Evolutionary conservation across 306 rosid species (phyloP), one percentile per base, ranked within the genome.

Genomic region (Vigna hirtella): DNA sequence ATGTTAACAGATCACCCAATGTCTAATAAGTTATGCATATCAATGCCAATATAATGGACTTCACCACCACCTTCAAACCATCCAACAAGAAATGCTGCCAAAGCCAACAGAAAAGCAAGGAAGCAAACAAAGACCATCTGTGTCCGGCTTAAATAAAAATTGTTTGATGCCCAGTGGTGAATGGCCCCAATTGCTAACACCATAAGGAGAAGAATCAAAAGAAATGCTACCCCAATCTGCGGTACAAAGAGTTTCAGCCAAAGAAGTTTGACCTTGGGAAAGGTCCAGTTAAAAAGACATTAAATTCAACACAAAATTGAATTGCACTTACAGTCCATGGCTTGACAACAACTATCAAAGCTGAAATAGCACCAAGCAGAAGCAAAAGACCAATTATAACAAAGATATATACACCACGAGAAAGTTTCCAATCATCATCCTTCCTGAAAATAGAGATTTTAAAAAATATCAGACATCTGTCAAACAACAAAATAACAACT

Each of bases 1-100:
- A 26, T 45, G 15, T 55, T 57, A 73, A 56, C 42, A 62, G 13
- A 81, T 64, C 30, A 77, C 53, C 55, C 53, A 80, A 20, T 62
- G 15, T 56, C 66, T 72, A 78, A 18, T 4, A 49, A 45, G 71
- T 5, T 26, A 63, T 17, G 48, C 7, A 62, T 48, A 55, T 32
- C 62, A 56, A 49, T 42, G 77, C 77, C 40, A 68, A 69, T 38
- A 67, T 45, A 11, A 62, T 9, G 40, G 74, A 77, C 43, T 57
- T 52, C 53, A 52, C 64, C 38, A 74, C 82, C 84, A 96, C 99
- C 99, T 93, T 93, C 94, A 84, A 96, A 82, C 93, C 89, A 90
- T 83, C 99, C 99, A 81, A 96, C 97, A 77, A 93, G 88, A 83
- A 96, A 91, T 63, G 99, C 99, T 42, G 99, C 99, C 97, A 96